Conservation (phyloP, 2,329 filamentous ascomycete genomes). For the Trichophyton simii region DNA sequence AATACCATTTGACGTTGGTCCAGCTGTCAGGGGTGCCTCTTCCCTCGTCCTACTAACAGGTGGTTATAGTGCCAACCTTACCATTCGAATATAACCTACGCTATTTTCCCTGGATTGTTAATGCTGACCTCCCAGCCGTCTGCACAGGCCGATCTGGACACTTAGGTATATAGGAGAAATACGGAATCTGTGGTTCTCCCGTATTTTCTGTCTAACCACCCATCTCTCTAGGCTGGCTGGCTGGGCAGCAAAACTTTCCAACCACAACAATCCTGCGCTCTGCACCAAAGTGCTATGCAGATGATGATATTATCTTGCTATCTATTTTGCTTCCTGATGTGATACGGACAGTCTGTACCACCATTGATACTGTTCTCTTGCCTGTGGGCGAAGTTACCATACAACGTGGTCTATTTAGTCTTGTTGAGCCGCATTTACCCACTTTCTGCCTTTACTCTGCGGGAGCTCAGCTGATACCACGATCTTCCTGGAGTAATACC, state of each 20-base stretch:
- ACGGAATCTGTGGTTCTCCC: not conserved
- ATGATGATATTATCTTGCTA: not conserved
- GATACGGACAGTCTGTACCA: not conserved
- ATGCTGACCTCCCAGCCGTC: no score
- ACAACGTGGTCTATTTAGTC: not conserved
- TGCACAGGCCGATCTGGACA: not conserved
- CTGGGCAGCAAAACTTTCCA: not conserved
- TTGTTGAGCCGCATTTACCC: not conserved
- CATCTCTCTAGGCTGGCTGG: not conserved
- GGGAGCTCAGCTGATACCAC: not conserved
- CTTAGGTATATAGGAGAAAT: not conserved
- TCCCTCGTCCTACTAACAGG: not conserved
- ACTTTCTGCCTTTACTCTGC: not conserved
- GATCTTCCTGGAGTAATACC: not conserved
- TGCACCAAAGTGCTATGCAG: not conserved
- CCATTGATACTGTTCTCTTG: not conserved
- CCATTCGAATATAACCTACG: not conserved
- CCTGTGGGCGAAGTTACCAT: not conserved
- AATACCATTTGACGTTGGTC: not conserved
- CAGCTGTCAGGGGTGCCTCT: not conserved
- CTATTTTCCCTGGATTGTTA: not conserved
- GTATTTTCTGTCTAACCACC: not conserved
- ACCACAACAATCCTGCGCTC: not conserved
- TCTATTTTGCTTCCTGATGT: not conserved
- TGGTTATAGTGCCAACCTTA: not conserved